Evolutionary conservation across 164 flowering plant species (phyloP), one percentile per base, ranked within the genome.

Genomic region (Akebia trifoliata): DNA sequence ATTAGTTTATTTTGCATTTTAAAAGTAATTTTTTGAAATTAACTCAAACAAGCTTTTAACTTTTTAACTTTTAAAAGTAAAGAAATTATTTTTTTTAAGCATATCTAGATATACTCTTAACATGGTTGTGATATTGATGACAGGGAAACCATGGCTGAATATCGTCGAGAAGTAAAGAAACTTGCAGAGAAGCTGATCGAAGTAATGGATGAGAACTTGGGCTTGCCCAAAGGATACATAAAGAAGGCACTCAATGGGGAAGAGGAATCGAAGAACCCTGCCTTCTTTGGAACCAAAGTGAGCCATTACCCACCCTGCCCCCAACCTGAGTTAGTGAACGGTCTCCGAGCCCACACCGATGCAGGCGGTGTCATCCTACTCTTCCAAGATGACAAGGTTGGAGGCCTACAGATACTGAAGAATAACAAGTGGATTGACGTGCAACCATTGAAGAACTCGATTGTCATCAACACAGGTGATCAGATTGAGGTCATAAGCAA

Each of bases 291-390:
- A 29, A 91, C 98, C 62, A 91, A 91, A 56, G 90, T 91, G 18
- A 83, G 90, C 77, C 94, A 91, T 68, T 91, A 88, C 66, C 96
- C 97, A 2, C 95, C 98, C 2, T 88, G 90, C 52, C 87, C 92
- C 0, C 72, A 67, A 22, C 92, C 96, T 0, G 87, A 88, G 21
- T 67, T 60, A 8, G 82, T 86, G 50, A 78, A 60, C 15, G 97
- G 90, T 18, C 86, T 91, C 10, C 71, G 98, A 49, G 86, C 98
- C 17, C 96, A 91, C 79, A 90, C 97, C 0, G 95, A 87, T 32
- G 97, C 97, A 0, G 96, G 96, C 0, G 96, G 98, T 6, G 89
- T 91, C 57, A 81, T 91, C 71, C 54, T 91, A 11, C 90, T 91
- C 49, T 88, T 80, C 80, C 98, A 91, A 50, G 98, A 88, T 28